Evolutionary conservation across 1,284 basidiomycete species (phyloP).

Genomic region (Erythrobasidium hasegawianum): DNA sequence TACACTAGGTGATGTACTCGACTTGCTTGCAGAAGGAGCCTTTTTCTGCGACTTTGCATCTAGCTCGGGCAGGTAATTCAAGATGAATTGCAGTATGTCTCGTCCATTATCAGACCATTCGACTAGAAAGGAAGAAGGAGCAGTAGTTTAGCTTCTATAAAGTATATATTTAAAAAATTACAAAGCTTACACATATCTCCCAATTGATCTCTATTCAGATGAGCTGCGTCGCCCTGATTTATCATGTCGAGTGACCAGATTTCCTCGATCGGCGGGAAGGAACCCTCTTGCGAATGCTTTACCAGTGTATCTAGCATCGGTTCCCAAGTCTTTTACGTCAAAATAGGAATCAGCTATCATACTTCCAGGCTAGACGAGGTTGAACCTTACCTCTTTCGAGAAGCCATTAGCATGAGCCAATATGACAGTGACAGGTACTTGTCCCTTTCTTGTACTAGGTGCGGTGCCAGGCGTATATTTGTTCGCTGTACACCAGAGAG

Average conservation of each 20-base stretch:
- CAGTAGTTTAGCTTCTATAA: too few species aligned
- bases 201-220: conserved; percentile 60
- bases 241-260: conserved; percentile 73
- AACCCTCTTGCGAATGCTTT: conserved; percentile 33
- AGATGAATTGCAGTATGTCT: conserved; percentile 68
- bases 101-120: conserved; percentile 67
- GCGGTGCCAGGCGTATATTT: conserved; percentile 4
- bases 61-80: conserved; percentile 57
- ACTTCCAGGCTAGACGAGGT: too few species aligned
- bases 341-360: too few species aligned
- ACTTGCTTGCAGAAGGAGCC: too few species aligned
- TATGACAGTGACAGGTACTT: conserved; percentile 59
- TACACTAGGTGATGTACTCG: too few species aligned
- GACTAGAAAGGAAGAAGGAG: too few species aligned
- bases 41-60: too few species aligned
- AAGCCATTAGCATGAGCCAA: conserved; percentile 76
- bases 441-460: too few species aligned
- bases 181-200: conserved; percentile 59
- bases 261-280: conserved; percentile 58
- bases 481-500: conserved; percentile 28
- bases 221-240: conserved; percentile 69
- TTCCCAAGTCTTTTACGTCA: conserved; percentile 62
- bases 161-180: too few species aligned
- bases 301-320: conserved; percentile 57
- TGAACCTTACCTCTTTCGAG: conserved; percentile 62